Conservation (phyloP, 192 early-diverging fungal genomes). For the Coemansia sp. region DNA sequence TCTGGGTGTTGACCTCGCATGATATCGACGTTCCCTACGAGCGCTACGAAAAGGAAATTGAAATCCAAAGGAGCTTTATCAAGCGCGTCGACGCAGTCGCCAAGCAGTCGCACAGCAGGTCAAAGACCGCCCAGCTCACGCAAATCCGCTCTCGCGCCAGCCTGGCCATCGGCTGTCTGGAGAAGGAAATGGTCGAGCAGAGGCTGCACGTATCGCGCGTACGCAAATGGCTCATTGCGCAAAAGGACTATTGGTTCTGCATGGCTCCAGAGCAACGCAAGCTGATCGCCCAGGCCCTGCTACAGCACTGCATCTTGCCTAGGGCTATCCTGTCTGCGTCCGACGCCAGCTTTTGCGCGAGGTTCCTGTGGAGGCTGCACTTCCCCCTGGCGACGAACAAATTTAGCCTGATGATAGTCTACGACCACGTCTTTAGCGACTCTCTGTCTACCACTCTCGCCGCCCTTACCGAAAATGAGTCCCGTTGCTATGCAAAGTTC, state of each 20-base stretch:
- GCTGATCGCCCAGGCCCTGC: slow-evolving; percentile 29
- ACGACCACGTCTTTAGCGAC: slow-evolving; percentile 39
- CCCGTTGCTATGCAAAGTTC: slow-evolving; percentile 45
- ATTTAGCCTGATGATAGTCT: slow-evolving; percentile 49
- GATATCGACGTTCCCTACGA: slow-evolving; percentile 40
- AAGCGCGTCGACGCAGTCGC: slow-evolving; percentile 30
- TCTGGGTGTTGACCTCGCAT: slow-evolving; percentile 40
- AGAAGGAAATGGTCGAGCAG: slow-evolving; percentile 38
- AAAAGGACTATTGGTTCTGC: slow-evolving; percentile 55
- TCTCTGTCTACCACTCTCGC: slow-evolving; percentile 36
- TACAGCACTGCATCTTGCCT: slow-evolving; percentile 48
- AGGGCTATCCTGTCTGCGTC: slow-evolving; percentile 44
- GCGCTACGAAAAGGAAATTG: slow-evolving; percentile 44
- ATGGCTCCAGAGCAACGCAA: slow-evolving; percentile 45
- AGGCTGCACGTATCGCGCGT: slow-evolving; percentile 41
- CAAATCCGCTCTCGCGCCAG: slow-evolving; percentile 30
- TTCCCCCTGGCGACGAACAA: slow-evolving; percentile 53
- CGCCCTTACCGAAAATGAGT: slow-evolving; percentile 44
- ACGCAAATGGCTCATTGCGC: slow-evolving; percentile 47
- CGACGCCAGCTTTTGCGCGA: slow-evolving; percentile 50
- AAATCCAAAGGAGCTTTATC: slow-evolving; percentile 24
- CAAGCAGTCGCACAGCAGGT: slow-evolving; percentile 23
- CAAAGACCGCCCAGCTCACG: slow-evolving; percentile 21
- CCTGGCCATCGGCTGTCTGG: slow-evolving; percentile 26
- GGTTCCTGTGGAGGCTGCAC: slow-evolving; percentile 51